Evolutionary conservation across 1,139 yeast genomes (phyloP), one percentile per base, ranked within the genome.

Genomic region (Sugiyamaella castrensis): DNA sequence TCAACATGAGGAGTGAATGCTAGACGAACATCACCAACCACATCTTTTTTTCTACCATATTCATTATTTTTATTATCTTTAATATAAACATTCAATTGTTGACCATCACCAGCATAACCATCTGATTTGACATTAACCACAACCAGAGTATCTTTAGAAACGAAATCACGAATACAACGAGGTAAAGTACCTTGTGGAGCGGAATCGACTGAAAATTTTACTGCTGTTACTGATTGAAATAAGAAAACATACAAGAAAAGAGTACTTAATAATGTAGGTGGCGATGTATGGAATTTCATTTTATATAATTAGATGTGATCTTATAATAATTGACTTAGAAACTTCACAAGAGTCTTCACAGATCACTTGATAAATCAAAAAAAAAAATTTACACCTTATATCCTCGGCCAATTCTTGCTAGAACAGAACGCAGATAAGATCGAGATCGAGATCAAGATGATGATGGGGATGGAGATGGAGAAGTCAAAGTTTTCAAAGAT

Each of bases 91-190:
- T 49, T 56, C 63, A 91, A 75, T 46, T 73, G 70, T 70, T 91
- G 97, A 30, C 97, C 98, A 66, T 92, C 98, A 31, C 94, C 94
- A 48, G 72, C 70, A 47, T 74, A 66, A 15, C 97, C 97, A 59
- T 78, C 76, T 15, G 95, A 77, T 56, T 79, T 77, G 59, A 88
- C 78, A 57, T 84, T 85, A 51, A 88, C 59, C 9, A 59, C 96
- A 30, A 91, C 97, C 61, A 89, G 70, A 64, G 88, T 92, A 51
- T 87, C 89, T 59, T 82, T 85, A 47, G 79, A 74, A 46, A 87
- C 95, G 65, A 91, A 91, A 67, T 91, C 97, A 66, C 98, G 85
- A 56, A 91, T 80, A 74, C 98, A 91, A 52, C 79, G 72, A 30
- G 82, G 82, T 26, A 53, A 43, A 10, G 61, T 57, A 40, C 64